phyloP scores from a whole-genome alignment of 352 stramenopile genomes.

The Phytopythium litorale region DNA sequence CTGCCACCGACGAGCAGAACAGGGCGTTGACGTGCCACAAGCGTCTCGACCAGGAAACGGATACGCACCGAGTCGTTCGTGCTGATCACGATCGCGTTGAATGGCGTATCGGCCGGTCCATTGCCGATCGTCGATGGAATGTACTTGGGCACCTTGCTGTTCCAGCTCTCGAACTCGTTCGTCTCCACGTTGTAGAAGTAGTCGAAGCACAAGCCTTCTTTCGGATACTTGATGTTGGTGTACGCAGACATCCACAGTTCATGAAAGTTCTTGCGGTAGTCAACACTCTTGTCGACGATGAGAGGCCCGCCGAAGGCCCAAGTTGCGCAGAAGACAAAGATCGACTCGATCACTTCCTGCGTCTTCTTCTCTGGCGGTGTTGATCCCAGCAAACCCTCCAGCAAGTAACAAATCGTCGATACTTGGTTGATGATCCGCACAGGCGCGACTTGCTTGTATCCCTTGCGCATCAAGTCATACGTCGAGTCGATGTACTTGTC shows the following conservation, averaged over 20 bases:
- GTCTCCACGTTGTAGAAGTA: constrained; percentile 96
- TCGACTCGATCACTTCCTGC: constrained; percentile 91
- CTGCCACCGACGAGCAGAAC: constrained; percentile 95
- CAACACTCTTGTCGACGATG: constrained; percentile 90
- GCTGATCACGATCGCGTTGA: constrained; percentile 95
- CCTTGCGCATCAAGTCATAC: constrained; percentile 92
- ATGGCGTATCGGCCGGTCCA: constrained; percentile 91
- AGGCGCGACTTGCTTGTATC: constrained; percentile 94
- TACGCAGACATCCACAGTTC: constrained; percentile 81
- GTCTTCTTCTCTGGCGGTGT: constrained; percentile 90
- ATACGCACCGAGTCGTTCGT: constrained; percentile 96
- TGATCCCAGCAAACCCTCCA: constrained; percentile 90
- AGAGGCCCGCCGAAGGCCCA: constrained; percentile 97
- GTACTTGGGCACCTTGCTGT: constrained; percentile 91
- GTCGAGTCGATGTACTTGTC: constrained; percentile 96
- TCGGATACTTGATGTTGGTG: constrained; percentile 91
- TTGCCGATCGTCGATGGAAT: constrained; percentile 90
- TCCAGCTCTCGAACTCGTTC: constrained; percentile 93
- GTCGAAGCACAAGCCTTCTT: constrained; percentile 96
- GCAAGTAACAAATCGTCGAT: constrained; percentile 94
- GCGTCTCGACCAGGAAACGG: constrained; percentile 92
- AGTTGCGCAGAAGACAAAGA: constrained; percentile 96
- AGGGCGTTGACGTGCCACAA: constrained; percentile 92
- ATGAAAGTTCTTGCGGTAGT: constrained; percentile 90
- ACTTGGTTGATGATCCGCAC: constrained; percentile 95